Evolutionary conservation across 2,329 filamentous ascomycete genomes (phyloP).

Genomic region (Pestalotiopsis sp.): DNA sequence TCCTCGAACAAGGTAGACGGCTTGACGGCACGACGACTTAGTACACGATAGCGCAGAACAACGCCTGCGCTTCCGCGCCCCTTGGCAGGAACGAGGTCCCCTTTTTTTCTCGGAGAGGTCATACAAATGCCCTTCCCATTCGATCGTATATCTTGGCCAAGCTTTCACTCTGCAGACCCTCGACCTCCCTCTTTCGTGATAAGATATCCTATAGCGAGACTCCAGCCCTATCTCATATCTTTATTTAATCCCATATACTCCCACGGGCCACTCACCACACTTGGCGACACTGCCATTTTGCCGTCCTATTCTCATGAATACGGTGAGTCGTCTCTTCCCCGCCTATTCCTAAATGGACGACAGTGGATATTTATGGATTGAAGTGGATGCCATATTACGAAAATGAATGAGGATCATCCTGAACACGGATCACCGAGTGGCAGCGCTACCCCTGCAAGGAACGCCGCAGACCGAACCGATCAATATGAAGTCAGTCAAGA

Average conservation of each 20-base stretch:
- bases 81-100: background rate
- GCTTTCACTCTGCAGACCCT: background rate
- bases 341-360: background rate
- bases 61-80: background rate
- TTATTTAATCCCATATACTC: background rate
- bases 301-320: background rate
- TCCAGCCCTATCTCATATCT: background rate
- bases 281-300: background rate
- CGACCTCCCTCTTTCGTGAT: background rate
- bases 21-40: background rate
- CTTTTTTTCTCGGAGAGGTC: background rate
- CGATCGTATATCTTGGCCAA: background rate
- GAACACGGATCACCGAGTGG: constrained; percentile 1
- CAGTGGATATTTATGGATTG: background rate
- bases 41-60: background rate
- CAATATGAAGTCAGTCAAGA: background rate
- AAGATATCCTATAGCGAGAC: background rate
- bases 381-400: background rate
- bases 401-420: constrained; percentile 3
- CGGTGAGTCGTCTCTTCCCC: background rate
- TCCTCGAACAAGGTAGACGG: background rate
- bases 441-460: background rate
- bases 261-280: background rate
- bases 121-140: background rate
- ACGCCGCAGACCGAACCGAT: background rate